These are phyloP conservation scores for Podospora australis DNA, from an alignment of 495 filamentous ascomycete species.

Conservation along the genomic window DNA sequence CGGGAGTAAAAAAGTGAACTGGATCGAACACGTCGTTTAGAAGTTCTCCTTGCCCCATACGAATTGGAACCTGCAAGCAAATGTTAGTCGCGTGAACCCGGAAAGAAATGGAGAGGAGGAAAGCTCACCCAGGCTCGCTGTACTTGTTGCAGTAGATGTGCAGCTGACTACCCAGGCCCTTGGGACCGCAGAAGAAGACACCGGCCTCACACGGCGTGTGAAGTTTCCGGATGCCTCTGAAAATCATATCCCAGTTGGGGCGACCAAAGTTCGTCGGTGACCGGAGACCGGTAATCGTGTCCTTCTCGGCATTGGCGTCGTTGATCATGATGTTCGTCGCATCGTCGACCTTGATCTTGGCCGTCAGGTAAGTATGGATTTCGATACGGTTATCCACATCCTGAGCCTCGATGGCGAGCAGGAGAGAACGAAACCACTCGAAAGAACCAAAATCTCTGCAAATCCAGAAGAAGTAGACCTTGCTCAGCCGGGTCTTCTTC, in stretches of 20 bases:
- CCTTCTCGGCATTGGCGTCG: constrained; percentile 70
- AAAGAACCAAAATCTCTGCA: constrained; percentile 73
- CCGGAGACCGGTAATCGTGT: constrained; percentile 67
- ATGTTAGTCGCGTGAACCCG: not conserved
- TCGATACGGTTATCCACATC: constrained; percentile 75
- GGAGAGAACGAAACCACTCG: constrained; percentile 75
- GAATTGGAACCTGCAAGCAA: constrained; percentile 43
- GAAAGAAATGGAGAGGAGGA: not conserved
- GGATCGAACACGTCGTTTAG: constrained; percentile 32
- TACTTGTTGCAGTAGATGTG: constrained; percentile 76
- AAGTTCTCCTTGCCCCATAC: constrained; percentile 78
- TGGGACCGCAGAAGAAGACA: constrained; percentile 76
- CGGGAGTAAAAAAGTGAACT: too few species aligned
- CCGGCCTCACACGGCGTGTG: constrained; percentile 66
- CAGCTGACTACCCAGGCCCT: constrained; percentile 58
- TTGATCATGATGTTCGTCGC: constrained; percentile 82
- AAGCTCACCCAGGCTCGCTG: constrained; percentile 58
- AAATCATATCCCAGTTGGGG: constrained; percentile 76
- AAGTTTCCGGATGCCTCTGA: constrained; percentile 66
- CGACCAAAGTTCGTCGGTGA: constrained; percentile 72
- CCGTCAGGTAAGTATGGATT: constrained; percentile 68
- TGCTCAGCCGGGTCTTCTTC: constrained; percentile 64
- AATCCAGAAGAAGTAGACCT: constrained; percentile 85
- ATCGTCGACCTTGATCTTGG: constrained; percentile 72
- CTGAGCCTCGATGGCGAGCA: constrained; percentile 75